Evolutionary conservation across 2,329 filamentous ascomycete genomes (phyloP), one percentile per base, ranked within the genome.

Genomic region (Microascus cirrosus): DNA sequence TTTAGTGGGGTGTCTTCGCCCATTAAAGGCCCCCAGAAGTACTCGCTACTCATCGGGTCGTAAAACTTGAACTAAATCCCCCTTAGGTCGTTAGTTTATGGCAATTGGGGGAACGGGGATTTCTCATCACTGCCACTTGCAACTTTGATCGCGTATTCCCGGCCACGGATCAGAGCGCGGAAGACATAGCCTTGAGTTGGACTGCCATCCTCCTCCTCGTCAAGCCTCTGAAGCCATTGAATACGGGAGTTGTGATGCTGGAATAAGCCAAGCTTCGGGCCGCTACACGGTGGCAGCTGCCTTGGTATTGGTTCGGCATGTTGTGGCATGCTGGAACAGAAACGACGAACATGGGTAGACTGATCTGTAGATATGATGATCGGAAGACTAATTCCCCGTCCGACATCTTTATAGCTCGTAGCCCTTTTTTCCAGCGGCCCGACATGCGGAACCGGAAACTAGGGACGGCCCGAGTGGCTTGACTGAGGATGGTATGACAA

Each of bases 61-160:
- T 57, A 61, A 50, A 64, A 64, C 20, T 62, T 65, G 56, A 64
- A 65, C 63, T 63, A 45, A 6, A 15, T 8, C 18, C 45, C 7
- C 45, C 45, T 8, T 50, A 50, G 45, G 8, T 50, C 20, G 45
- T 50, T 24, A 50, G 45, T 24, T 7, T 50, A 24, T 18, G 45
- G 45, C 45, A 50, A 50, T 18, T n/a, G 18, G 45, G 20, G 18
- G 34, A 39, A 35, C 22, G 35, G 54, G 18, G 34, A 24, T 48
- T 28, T 24, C 36, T 24, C 45, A 50, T 50, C 45, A 50, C 45
- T 50, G 51, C 11, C 18, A 36, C 53, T 53, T 59, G 63, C 62
- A 3, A 65, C 61, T 56, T 65, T 65, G 20, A 65, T 58, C 7
- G 63, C 61, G n/a, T 65, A 65, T 25, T 62, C 55, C 5, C 53